Base-by-base conservation (phyloP, 2,329 filamentous ascomycete genomes). In the Fusarium armeniacum region DNA sequence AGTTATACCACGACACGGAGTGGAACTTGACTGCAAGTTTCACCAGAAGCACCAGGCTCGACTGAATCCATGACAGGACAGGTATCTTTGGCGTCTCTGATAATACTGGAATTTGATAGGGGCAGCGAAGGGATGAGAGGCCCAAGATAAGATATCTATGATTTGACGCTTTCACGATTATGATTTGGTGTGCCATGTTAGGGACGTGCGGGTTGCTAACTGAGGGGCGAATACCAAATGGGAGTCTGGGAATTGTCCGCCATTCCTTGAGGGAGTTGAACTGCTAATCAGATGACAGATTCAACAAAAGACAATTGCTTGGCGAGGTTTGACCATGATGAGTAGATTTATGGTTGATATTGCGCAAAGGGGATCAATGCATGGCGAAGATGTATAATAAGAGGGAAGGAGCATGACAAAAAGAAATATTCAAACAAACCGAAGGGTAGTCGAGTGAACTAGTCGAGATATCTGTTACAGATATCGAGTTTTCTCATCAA, bases 101-200 rank as follows among this genome's bases (percentile, higher is more conserved):
- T 52, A 26, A 8, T 16, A 32, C 16, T 18, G 22, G 13, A 26
- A 30, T 60, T 51, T 32, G 51, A 49, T 24, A 36, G 10, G 43
- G 36, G 33, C 13, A 55, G 35, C 20, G 28, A 33, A 51, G 24
- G 49, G 33, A 40, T n/a, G 10, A 35, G 13, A 28, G 10, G 36
- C 22, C 20, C 12, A 0, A n/a, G 52, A 36, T 36, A 18, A 26
- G 26, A 55, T 56, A 22, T 69, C 30, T 33, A 69, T 63, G 67
- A 70, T 30, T 70, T 67, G 57, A 70, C 24, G 67, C 24, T 63
- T 56, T 63, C 57, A 70, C 20, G 61, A 57, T 52, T 24, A 46
- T 56, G 33, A 36, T 62, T 28, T 35, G 33, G 30, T 60, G 46
- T 33, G n/a, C 26, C 16, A n/a, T 26, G 4, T 15, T 41, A 28